A percentile compares a stretch with the other conserved stretches of the same genome.
Conservation (phyloP, 495 filamentous ascomycete genomes). For the Penicillium salamii region DNA sequence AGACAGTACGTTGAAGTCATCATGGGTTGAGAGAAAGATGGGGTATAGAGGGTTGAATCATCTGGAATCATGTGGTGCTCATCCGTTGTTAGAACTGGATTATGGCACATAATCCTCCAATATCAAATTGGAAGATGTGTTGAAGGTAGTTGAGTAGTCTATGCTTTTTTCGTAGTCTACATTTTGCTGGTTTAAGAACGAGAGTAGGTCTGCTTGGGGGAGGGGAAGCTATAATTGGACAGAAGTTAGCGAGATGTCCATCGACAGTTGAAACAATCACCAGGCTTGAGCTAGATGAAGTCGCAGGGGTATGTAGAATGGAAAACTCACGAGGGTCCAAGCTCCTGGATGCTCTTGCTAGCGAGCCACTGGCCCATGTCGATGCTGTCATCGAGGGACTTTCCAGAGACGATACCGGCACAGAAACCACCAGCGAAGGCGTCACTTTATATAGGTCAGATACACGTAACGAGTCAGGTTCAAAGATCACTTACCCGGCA, state of each 20-base stretch:
- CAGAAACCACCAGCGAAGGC: slow-evolving; percentile 94
- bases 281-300: not conserved
- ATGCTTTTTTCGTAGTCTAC: slow-evolving; percentile 13
- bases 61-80: slow-evolving; percentile 28
- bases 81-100: slow-evolving; percentile 11
- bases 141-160: slow-evolving; percentile 20
- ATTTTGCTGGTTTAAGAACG: slow-evolving; percentile 27
- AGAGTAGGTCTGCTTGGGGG: slow-evolving; percentile 76
- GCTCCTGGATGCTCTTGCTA: slow-evolving; percentile 82
- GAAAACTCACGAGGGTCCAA: slow-evolving; percentile 83
- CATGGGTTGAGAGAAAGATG: slow-evolving; percentile 11
- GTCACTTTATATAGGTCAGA: slow-evolving; percentile 56
- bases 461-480: not conserved
- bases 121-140: slow-evolving; percentile 17
- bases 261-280: not conserved
- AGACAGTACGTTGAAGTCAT: slow-evolving; percentile 38
- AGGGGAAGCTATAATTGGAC: slow-evolving; percentile 62
- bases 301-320: not conserved
- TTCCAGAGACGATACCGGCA: slow-evolving; percentile 82
- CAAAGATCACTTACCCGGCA: slow-evolving; percentile 60
- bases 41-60: slow-evolving; percentile 54
- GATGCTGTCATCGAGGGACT: slow-evolving; percentile 68
- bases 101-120: slow-evolving; percentile 17
- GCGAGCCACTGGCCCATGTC: slow-evolving; percentile 97
- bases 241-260: slow-evolving; percentile 4